phyloP scores from a whole-genome alignment of 768 basidiomycete genomes.

The Lactifluus volemus region DNA sequence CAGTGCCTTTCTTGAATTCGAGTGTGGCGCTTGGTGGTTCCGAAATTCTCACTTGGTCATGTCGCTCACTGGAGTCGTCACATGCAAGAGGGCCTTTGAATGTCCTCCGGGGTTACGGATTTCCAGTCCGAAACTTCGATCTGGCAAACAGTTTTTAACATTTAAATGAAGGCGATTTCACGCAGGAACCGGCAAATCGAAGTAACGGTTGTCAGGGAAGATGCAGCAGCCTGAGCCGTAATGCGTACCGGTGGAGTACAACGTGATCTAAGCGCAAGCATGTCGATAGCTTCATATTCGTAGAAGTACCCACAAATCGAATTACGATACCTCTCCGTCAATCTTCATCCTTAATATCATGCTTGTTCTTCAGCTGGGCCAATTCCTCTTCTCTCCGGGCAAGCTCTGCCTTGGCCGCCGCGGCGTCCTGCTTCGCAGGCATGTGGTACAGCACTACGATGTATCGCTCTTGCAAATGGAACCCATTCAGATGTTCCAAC shows the following conservation, averaged over 20 bases:
- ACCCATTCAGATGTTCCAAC: constrained; percentile 93
- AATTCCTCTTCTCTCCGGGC: constrained; percentile 88
- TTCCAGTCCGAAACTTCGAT: no score
- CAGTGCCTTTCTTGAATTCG: no score
- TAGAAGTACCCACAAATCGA: background rate
- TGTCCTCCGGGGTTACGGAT: no score
- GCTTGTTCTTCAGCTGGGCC: constrained; percentile 75
- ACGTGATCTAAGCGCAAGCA: background rate
- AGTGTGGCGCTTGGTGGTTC: no score
- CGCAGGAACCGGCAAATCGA: background rate
- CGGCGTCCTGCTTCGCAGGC: constrained; percentile 94
- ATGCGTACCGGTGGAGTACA: background rate
- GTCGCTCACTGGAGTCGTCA: no score
- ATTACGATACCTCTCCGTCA: constrained; percentile 26
- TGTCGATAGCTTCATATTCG: background rate
- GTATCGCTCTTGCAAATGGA: constrained; percentile 96
- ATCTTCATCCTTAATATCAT: constrained; percentile 68
- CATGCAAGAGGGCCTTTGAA: no score
- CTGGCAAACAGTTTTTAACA: no score
- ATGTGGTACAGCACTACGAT: constrained; percentile 98
- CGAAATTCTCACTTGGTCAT: no score
- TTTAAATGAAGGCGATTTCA: background rate
- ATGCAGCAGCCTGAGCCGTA: background rate
- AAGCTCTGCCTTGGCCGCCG: constrained; percentile 86
- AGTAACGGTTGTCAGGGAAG: background rate